Evolutionary conservation across 148 eudicot genomes (phyloP).

Genomic region (Cornus kousa): DNA sequence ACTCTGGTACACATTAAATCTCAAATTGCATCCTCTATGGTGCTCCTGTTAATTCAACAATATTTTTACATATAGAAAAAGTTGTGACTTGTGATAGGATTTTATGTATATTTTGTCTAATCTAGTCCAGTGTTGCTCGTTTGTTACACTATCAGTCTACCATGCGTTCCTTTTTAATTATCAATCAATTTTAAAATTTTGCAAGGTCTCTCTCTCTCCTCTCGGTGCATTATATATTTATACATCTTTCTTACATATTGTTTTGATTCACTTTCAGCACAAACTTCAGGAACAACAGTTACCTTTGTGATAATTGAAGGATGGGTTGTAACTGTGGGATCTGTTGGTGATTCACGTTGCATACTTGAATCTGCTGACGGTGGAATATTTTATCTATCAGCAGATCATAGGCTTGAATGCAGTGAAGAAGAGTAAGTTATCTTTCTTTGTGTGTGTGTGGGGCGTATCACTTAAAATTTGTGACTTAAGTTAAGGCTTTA

Average conservation of each 20-base stretch:
- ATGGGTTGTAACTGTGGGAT: slow-evolving; percentile 85
- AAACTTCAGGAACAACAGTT: slow-evolving; percentile 91
- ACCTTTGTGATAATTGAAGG: slow-evolving; percentile 96
- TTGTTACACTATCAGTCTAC: not conserved
- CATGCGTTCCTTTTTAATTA: not conserved
- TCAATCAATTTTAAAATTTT: not conserved
- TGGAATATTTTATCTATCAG: slow-evolving; percentile 67
- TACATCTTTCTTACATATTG: slow-evolving; percentile 15
- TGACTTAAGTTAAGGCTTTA: slow-evolving; percentile 5
- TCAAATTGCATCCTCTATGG: too few relatives aligned
- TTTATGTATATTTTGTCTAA: not conserved
- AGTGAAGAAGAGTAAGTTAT: slow-evolving; percentile 74
- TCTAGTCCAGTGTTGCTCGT: not conserved
- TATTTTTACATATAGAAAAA: too few relatives aligned
- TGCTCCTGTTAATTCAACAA: too few relatives aligned
- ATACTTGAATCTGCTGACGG: slow-evolving; percentile 93
- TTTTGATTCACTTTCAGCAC: slow-evolving; percentile 44
- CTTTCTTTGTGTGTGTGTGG: not conserved
- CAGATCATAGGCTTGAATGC: slow-evolving; percentile 97
- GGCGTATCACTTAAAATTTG: not conserved
- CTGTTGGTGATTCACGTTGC: slow-evolving; percentile 96
- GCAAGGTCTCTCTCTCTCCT: not conserved
- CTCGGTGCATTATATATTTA: not conserved
- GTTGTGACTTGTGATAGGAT: too few relatives aligned
- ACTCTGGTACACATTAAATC: too few relatives aligned